A percentile compares a stretch with the other conserved stretches of the same genome.
Evolutionary conservation across 2,329 filamentous ascomycete species (phyloP).

Genomic region (Penicillium sp.): DNA sequence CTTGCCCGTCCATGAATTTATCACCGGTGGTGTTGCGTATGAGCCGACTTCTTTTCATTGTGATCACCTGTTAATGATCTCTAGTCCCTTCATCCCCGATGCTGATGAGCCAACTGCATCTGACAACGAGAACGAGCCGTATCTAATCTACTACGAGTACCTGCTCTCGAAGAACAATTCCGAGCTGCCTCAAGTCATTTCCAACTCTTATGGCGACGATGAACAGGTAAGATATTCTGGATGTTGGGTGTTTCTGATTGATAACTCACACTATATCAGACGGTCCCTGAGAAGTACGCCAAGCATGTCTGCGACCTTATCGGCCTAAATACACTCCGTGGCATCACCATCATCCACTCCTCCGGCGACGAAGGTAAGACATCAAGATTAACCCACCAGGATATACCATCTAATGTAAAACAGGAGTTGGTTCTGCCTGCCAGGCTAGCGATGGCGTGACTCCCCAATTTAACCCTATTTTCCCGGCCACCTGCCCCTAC

Average conservation of each 20-base stretch:
- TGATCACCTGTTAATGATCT: neutral
- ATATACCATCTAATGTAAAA: neutral
- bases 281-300: slow-evolving; percentile 57
- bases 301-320: slow-evolving; percentile 59
- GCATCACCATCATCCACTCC: slow-evolving; percentile 60
- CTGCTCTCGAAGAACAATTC: slow-evolving; percentile 48
- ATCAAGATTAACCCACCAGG: neutral
- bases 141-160: slow-evolving; percentile 58
- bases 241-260: neutral
- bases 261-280: slow-evolving; percentile 36
- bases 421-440: slow-evolving; percentile 54
- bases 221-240: slow-evolving; percentile 39
- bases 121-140: slow-evolving; percentile 61
- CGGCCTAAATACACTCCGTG: slow-evolving; percentile 61
- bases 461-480: slow-evolving; percentile 55
- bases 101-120: slow-evolving; percentile 29
- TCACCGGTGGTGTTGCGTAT: slow-evolving; percentile 50
- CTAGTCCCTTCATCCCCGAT: slow-evolving; percentile 48
- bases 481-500: slow-evolving; percentile 64
- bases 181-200: slow-evolving; percentile 57
- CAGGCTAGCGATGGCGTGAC: slow-evolving; percentile 55
- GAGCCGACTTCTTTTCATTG: neutral
- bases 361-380: slow-evolving; percentile 49
- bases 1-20: slow-evolving; percentile 52
- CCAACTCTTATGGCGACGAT: slow-evolving; percentile 62